A percentile compares a stretch with the other conserved stretches of the same genome.
These are phyloP conservation scores for Clonostachys rhizophaga DNA, from an alignment of 2,329 filamentous ascomycete genomes.

Conservation along the genomic window DNA sequence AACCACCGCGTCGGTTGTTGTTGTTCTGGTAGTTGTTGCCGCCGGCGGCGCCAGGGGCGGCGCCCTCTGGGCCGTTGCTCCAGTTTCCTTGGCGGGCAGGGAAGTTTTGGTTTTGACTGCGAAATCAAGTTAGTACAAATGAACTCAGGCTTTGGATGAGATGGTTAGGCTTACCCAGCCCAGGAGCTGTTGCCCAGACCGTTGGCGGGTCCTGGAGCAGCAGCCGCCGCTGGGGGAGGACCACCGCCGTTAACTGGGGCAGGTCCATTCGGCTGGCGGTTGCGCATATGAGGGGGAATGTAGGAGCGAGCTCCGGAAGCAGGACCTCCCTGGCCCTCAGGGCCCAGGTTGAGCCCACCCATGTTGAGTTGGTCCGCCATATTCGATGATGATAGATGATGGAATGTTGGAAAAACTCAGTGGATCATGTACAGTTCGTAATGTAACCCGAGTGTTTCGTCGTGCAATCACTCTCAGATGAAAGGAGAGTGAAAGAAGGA, in stretches of 20 bases:
- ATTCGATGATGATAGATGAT: constrained; percentile 28
- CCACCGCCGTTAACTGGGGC: constrained; percentile 30
- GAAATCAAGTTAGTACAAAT: constrained; percentile 9
- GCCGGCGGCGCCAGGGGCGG: constrained; percentile 2
- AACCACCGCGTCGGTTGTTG: constrained; percentile 24
- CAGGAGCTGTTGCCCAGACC: constrained; percentile 58
- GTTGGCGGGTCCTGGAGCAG: constrained; percentile 19
- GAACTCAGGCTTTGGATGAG: background rate
- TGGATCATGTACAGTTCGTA: background rate
- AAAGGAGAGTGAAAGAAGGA: constrained; percentile 16
- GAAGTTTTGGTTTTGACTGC: constrained; percentile 14
- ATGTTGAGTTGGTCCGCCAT: constrained; percentile 87
- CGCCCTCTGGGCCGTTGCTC: constrained; percentile 18
- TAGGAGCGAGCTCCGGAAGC: constrained; percentile 54
- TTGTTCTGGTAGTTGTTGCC: constrained; percentile 5
- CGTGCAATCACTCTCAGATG: constrained; percentile 20
- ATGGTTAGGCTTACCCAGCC: constrained; percentile 47
- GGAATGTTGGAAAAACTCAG: constrained; percentile 5
- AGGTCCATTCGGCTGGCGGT: constrained; percentile 30
- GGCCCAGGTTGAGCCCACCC: constrained; percentile 63
- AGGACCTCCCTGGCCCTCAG: constrained; percentile 24
- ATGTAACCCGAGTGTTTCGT: constrained; percentile 1
- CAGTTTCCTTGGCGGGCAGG: constrained; percentile 26
- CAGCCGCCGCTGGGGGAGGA: constrained; percentile 3
- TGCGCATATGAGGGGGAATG: constrained; percentile 81